Conservation (phyloP, 495 filamentous ascomycete genomes). For the Paragyromitra xinjiangensis region DNA sequence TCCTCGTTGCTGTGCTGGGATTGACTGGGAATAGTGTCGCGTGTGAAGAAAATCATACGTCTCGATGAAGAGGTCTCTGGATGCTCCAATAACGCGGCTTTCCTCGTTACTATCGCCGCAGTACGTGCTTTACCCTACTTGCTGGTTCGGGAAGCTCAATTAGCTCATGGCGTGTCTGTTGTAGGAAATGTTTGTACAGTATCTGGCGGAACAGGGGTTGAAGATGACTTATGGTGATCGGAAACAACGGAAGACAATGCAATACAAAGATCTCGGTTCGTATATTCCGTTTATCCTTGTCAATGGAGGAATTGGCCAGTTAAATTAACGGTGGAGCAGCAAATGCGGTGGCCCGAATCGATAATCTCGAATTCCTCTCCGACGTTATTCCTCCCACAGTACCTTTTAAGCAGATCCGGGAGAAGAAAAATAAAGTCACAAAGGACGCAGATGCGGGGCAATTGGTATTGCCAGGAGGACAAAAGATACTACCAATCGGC, state of each 20-base stretch:
- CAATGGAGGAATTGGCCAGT: not conserved
- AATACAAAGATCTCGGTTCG: conserved; percentile 90
- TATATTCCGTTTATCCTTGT: not conserved
- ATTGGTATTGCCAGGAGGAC: conserved; percentile 17
- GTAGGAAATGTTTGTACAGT: conserved; percentile 95
- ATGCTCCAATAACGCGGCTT: conserved; percentile 93
- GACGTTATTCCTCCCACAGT: conserved; percentile 76
- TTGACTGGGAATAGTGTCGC: conserved; percentile 70
- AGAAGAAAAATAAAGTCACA: conserved; percentile 45
- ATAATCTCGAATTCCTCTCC: conserved; percentile 93
- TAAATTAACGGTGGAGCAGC: conserved; percentile 62
- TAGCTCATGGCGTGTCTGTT: conserved; percentile 8
- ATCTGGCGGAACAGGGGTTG: conserved; percentile 83
- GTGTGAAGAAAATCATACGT: conserved; percentile 91
- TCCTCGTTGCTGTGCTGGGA: conserved; percentile 1
- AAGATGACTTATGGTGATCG: conserved; percentile 88
- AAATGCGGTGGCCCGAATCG: conserved; percentile 83
- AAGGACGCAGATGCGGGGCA: conserved; percentile 47
- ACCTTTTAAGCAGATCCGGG: conserved; percentile 51
- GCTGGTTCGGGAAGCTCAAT: not conserved
- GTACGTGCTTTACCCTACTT: conserved; percentile 61
- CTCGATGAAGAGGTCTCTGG: conserved; percentile 83
- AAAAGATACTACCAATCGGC: conserved; percentile 46
- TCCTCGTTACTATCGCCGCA: conserved; percentile 89
- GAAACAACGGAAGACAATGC: conserved; percentile 91